Conservation (phyloP, 75 land plant genomes). For the Sequoia sempervirens region DNA sequence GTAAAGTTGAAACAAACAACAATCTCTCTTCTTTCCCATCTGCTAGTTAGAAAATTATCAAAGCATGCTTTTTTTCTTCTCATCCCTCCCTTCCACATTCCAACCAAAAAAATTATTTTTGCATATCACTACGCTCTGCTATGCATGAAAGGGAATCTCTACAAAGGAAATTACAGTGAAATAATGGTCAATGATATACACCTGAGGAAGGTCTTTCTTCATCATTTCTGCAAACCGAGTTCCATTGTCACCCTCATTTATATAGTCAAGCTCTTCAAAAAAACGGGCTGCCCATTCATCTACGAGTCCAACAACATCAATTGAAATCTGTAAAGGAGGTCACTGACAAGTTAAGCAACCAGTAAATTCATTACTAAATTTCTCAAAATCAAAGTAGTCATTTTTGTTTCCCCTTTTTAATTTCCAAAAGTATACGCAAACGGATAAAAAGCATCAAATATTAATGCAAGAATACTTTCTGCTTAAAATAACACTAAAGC, state of each 20-base stretch:
- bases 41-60: not conserved
- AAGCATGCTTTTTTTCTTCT: not conserved
- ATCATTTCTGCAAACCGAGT: constrained; percentile 91
- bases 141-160: not conserved
- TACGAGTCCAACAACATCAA: constrained; percentile 98
- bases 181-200: constrained; percentile 9
- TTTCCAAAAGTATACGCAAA: not conserved
- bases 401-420: not conserved
- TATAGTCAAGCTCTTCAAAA: constrained; percentile 98
- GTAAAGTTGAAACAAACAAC: not conserved
- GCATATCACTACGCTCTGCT: not conserved
- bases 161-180: not conserved
- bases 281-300: constrained; percentile 99
- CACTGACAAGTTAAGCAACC: not conserved
- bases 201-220: constrained; percentile 97
- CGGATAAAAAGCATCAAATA: not conserved
- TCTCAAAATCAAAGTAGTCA: not conserved
- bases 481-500: not conserved
- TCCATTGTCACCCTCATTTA: constrained; percentile 96
- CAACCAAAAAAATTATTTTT: not conserved
- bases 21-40: not conserved
- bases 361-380: not conserved
- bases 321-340: constrained; percentile 56
- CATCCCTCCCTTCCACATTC: not conserved
- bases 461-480: not conserved